Evolutionary conservation across 1,284 basidiomycete species (phyloP), one percentile per base, ranked within the genome.

Genomic region (Tilletia setariae): DNA sequence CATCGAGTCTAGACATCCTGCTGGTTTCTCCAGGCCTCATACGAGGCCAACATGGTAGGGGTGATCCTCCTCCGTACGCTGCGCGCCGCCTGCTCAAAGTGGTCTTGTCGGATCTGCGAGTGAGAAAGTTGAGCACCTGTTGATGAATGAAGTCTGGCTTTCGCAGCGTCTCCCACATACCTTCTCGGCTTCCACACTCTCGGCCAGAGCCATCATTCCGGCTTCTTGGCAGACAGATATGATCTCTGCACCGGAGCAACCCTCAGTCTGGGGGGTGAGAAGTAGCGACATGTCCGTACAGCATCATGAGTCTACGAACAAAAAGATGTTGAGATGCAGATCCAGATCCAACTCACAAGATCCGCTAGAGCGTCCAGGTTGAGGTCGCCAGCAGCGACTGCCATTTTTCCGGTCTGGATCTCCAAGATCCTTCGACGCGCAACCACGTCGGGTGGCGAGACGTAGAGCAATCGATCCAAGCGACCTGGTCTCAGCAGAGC

Each of bases 171-270:
- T 15, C 6, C 13, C 23, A 13, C 90, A 79, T 74, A 95, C 94
- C 76, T 85, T 87, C 44, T 88, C 86, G 3, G 92, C 89, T 69
- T 92, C 83, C 28, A 97, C 88, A 80, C 96, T 87, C 71, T 88
- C 86, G 76, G 92, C 89, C 92, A 96, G 95, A 0, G 94, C 91
- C 47, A 90, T 82, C 73, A 98, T 83, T 0, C 95, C 96, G 1
- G 96, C 96, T 83, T 98, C 95, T 84, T 98, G 96, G 81, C 94
- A 98, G 63, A 98, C 87, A 1, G 91, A 89, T 6, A 89, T 87
- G 32, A 98, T 89, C 81, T 99, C 96, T 6, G 96, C 96, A 11
- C 96, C 96, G 13, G 95, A 98, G 80, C 93, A 98, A 0, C 95
- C 96, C 11, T 91, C 89, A 16, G 79, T 79, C 70, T 71, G 62